Conservation (phyloP, 331 rosid species). For the Cucumis variabilis region DNA sequence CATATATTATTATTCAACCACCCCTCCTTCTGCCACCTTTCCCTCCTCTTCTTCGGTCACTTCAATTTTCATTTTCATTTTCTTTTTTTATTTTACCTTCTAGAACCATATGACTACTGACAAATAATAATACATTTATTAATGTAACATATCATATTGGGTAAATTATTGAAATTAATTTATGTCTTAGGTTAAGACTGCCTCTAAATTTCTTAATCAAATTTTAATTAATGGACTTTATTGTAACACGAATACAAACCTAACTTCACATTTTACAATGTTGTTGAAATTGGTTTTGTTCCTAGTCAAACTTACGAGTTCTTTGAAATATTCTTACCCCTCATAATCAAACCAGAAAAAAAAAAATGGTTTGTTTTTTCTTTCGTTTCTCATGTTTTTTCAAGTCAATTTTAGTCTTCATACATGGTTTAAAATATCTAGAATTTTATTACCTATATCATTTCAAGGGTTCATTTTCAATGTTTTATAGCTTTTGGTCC, state of each 20-base stretch:
- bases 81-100: neutral
- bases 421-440: too few species aligned
- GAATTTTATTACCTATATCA: too few species aligned
- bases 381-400: too few species aligned
- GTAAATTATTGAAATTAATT: neutral
- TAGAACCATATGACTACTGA: neutral
- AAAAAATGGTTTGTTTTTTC: too few species aligned
- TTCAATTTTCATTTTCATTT: neutral
- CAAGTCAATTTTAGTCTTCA: neutral
- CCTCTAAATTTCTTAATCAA: too few species aligned
- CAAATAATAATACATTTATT: neutral
- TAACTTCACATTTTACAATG: too few species aligned
- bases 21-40: neutral
- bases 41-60: neutral
- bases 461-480: too few species aligned
- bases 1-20: neutral
- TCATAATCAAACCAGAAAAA: too few species aligned
- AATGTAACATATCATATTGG: neutral
- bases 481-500: too few species aligned
- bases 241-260: neutral
- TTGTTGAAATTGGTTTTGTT: neutral
- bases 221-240: neutral
- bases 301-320: neutral
- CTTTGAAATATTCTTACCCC: neutral
- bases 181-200: neutral